Percentiles rank a stretch among this genome's conserved stretches.
phyloP scores from a whole-genome alignment of 2,329 filamentous ascomycete genomes.

The Ophiostoma sp. region DNA sequence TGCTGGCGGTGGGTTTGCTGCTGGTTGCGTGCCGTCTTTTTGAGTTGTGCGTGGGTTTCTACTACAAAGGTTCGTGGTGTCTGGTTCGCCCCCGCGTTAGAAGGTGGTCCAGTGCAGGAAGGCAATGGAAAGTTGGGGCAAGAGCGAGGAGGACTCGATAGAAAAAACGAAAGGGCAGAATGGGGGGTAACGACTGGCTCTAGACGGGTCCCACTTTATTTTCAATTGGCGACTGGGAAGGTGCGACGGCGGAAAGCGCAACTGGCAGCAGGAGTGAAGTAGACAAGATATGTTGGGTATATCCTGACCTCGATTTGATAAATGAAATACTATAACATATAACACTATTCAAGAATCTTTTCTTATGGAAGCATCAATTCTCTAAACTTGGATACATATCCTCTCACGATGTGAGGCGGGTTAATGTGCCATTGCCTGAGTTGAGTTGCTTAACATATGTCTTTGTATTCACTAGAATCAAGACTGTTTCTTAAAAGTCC shows the following conservation, averaged over 20 bases:
- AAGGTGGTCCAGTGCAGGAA: neutral
- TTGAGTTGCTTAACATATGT: neutral
- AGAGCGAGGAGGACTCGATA: constrained; percentile 8
- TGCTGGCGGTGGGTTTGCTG: neutral
- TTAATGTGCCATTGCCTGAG: neutral
- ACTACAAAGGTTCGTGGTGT: neutral
- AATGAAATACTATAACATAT: too few species aligned
- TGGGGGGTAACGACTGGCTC: neutral
- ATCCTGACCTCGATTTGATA: too few species aligned
- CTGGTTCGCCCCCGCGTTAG: neutral
- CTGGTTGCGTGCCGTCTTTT: constrained; percentile 1
- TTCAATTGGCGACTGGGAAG: constrained; percentile 10
- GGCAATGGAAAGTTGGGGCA: constrained; percentile 5
- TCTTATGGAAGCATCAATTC: too few species aligned
- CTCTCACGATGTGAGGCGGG: neutral
- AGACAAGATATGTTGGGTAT: too few species aligned
- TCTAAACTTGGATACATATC: too few species aligned
- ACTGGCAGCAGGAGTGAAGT: neutral
- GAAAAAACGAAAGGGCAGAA: neutral
- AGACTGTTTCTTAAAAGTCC: neutral
- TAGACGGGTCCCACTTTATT: neutral
- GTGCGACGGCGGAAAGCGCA: neutral
- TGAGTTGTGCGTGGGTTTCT: neutral
- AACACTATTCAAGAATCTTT: too few species aligned
- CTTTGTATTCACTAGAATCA: neutral